Evolutionary conservation across 768 basidiomycete species (phyloP).

Genomic region (Pleurotus sapidus): DNA sequence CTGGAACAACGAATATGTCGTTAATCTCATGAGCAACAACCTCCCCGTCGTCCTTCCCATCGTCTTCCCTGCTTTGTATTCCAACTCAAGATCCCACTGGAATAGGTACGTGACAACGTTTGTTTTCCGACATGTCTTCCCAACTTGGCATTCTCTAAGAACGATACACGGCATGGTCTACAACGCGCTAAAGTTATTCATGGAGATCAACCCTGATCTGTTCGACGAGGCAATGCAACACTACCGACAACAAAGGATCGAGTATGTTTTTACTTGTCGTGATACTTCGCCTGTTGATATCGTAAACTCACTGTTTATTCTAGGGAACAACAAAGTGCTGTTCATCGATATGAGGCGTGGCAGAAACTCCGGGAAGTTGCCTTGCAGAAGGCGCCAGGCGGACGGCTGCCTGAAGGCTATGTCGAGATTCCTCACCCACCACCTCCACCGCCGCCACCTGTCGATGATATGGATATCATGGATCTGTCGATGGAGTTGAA

Average conservation of each 20-base stretch:
- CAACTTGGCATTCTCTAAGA: slow-evolving; percentile 34
- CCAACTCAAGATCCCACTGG: slow-evolving; percentile 97
- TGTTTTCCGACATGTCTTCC: background rate
- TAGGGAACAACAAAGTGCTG: slow-evolving; percentile 87
- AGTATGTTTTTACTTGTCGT: slow-evolving; percentile 52
- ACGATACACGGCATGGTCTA: slow-evolving; percentile 99
- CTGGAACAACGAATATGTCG: slow-evolving; percentile 99
- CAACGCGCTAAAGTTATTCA: slow-evolving; percentile 96
- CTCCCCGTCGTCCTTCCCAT: slow-evolving; percentile 85
- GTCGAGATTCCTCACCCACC: slow-evolving; percentile 65
- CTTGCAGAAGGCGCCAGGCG: slow-evolving; percentile 61
- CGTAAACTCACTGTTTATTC: background rate
- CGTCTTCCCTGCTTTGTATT: slow-evolving; percentile 94
- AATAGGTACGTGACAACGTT: slow-evolving; percentile 71
- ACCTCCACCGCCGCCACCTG: slow-evolving; percentile 73
- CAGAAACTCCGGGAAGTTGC: slow-evolving; percentile 79
- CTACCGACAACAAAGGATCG: slow-evolving; percentile 83
- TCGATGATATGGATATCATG: slow-evolving; percentile 83
- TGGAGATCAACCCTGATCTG: slow-evolving; percentile 97
- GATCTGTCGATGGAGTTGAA: slow-evolving; percentile 90
- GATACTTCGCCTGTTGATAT: background rate
- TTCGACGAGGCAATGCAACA: slow-evolving; percentile 94
- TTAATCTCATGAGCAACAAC: slow-evolving; percentile 99
- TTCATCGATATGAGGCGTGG: slow-evolving; percentile 88
- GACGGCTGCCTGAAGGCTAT: slow-evolving; percentile 70